Evolutionary conservation across 2,329 filamentous ascomycete genomes (phyloP).

Genomic region (Lachnellula subtilissima): DNA sequence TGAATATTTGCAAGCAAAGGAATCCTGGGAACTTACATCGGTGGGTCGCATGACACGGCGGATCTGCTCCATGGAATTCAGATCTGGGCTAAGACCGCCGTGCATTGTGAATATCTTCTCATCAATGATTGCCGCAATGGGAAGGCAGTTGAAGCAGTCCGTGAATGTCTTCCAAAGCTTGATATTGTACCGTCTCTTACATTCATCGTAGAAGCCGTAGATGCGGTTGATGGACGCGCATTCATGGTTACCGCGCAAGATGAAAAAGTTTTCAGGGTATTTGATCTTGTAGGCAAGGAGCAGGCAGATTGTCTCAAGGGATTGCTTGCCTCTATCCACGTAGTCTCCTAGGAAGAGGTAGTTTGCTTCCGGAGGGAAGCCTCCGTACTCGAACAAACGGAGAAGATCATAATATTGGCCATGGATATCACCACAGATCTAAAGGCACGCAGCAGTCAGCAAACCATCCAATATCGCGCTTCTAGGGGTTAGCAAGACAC

Average conservation of each 20-base stretch:
- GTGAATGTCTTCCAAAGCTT: slow-evolving; percentile 99
- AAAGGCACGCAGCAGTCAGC: slow-evolving; percentile 13
- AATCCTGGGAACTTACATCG: slow-evolving; percentile 65
- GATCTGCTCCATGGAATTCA: slow-evolving; percentile 99
- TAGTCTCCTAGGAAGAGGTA: slow-evolving; percentile 99
- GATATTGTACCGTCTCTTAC: slow-evolving; percentile 98
- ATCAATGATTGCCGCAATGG: slow-evolving; percentile 97
- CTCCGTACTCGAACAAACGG: slow-evolving; percentile 95
- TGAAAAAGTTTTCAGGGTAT: slow-evolving; percentile 99
- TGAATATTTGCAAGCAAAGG: slow-evolving; percentile 24
- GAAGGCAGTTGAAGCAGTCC: slow-evolving; percentile 98
- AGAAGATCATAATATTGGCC: slow-evolving; percentile 98
- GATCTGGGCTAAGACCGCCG: slow-evolving; percentile 89
- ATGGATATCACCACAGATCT: slow-evolving; percentile 99
- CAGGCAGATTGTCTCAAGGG: slow-evolving; percentile 95
- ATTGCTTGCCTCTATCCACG: slow-evolving; percentile 98
- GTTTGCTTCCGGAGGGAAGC: slow-evolving; percentile 97
- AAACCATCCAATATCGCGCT: background rate
- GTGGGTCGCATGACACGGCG: slow-evolving; percentile 97
- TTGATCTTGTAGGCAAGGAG: slow-evolving; percentile 99
- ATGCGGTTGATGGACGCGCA: slow-evolving; percentile 98
- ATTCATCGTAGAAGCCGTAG: slow-evolving; percentile 99
- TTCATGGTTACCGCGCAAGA: slow-evolving; percentile 97
- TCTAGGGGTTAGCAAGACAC: background rate
- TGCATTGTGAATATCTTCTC: slow-evolving; percentile 99